Evolutionary conservation across 2,329 filamentous ascomycete species (phyloP), one percentile per base, ranked within the genome.

Genomic region (Aquanectria penicillioides): DNA sequence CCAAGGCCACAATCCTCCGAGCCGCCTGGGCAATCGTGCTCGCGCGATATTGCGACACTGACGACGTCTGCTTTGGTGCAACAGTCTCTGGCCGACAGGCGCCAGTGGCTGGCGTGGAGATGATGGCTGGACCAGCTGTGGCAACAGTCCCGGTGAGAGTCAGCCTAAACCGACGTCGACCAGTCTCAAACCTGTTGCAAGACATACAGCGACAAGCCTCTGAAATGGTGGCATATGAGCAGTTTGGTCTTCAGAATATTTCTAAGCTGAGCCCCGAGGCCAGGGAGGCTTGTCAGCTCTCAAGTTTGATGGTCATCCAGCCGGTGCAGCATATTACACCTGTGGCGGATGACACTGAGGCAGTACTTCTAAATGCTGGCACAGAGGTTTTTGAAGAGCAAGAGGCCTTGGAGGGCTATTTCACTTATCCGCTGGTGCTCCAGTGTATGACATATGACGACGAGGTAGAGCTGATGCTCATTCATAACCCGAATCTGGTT

Each of bases 101-200:
- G 2, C 58, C 67, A 1, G 46, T 74, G 1, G 23, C 53, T 1
- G 68, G 67, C 0, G 64, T 75, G 4, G 63, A 70, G 9, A 50
- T 59, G 5, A 59, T 72, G 1, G 57, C 65, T 3, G 73, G 67
- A 1, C 71, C 71, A 2, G 68, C 69, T 0, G 66, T 74, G 6
- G 64, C 69, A 2, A 71, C 66, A 6, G 63, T 74, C 0, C 72
- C 71, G 4, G 37, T 73, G 1, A 59, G 69, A 1, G 40, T 72
- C 3, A 59, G 61, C 0, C 68, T 52, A 5, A 31, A 50, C 40
- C 40, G 25, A 11, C 18, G 6, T 15, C 12, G 51, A 18, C 23
- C 52, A 9, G 38, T 51, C 3, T 12, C n/a, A 4, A 18, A 81
- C 15, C 83, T 79, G 48, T 70, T 87, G 10, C 69, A 80, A n/a